Evolutionary conservation across 768 basidiomycete genomes (phyloP).

Genomic region (Lentinula lateritia): DNA sequence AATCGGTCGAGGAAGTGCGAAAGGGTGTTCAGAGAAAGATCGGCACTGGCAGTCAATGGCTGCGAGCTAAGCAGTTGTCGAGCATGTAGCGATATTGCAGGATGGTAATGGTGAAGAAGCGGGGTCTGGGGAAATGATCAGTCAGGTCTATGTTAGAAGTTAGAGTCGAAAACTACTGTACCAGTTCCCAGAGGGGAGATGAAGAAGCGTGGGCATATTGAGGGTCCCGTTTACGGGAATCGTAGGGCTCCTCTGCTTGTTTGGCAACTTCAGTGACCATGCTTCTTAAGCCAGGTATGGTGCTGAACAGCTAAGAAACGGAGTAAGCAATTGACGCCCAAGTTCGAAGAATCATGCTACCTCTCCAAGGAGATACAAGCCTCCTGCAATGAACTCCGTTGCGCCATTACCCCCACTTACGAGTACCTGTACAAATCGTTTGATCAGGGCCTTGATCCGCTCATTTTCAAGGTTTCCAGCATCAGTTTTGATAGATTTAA

Average conservation of each 20-base stretch:
- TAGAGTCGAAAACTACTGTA: constrained; percentile 29
- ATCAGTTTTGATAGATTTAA: constrained; percentile 79
- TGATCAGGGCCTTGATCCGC: constrained; percentile 75
- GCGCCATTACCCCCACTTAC: constrained; percentile 65
- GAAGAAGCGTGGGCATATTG: constrained; percentile 76
- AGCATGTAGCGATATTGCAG: constrained; percentile 81
- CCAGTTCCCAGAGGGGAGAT: constrained; percentile 87
- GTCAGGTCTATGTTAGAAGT: neutral
- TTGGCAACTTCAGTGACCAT: constrained; percentile 28
- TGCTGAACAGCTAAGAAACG: constrained; percentile 33
- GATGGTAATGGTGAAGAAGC: constrained; percentile 84
- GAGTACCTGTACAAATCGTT: constrained; percentile 79
- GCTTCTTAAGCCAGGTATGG: constrained; percentile 32
- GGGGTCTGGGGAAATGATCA: constrained; percentile 46
- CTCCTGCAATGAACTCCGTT: constrained; percentile 85
- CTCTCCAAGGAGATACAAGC: constrained; percentile 82
- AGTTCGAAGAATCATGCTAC: constrained; percentile 30
- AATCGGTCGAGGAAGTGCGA: constrained; percentile 96
- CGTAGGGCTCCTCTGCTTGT: constrained; percentile 46
- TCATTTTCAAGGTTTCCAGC: constrained; percentile 43
- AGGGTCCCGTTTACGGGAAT: constrained; percentile 87
- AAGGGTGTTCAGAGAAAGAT: constrained; percentile 89
- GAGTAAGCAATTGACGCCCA: neutral
- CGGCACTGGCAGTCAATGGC: constrained; percentile 76
- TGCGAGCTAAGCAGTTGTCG: constrained; percentile 69